Evolutionary conservation across 176 grass and related monocot genomes (phyloP), one percentile per base, ranked within the genome.

Genomic region (Bromus sterilis): DNA sequence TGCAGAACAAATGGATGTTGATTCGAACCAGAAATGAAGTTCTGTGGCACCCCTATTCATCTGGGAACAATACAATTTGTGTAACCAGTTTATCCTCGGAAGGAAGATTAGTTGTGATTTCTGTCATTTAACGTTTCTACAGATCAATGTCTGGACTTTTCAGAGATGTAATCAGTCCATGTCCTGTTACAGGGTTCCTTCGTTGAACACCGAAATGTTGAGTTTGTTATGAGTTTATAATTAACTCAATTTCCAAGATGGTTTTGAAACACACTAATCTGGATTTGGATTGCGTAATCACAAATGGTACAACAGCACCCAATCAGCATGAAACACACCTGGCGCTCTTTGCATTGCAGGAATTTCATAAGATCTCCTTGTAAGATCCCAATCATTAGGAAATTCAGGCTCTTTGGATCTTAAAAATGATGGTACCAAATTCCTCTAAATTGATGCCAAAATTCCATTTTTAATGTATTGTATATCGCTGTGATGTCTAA

Each of bases 1-100:
- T 16, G 55, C 71, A 20, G 60, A 92, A 46, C 28, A 66, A 51
- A 90, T 86, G 82, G 71, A 82, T 14, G 43, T 75, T 61, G 71
- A 85, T 82, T 23, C 40, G 11, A 72, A 81, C 10, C 33, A 80
- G 51, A 32, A 78, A 58, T 48, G 74, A 74, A 65, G 37, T 20
- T 74, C 34, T 5, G 18, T 4, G 36, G 8, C 15, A 1, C 77
- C 14, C 15, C 25, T 89, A 6, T 40, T 80, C 0, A 14, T 25
- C 8, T n/a, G 0, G 39, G 40, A 49, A 64, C 31, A 60, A 78
- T 21, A 66, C 5, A 13, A 63, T 51, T 9, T 59, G 5, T 80
- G 31, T 57, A 66, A 66, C 57, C 56, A 79, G 18, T 11, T 72
- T 62, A 34, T 85, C 11, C 14, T 20, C 9, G 29, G 82, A 61